Evolutionary conservation across 768 basidiomycete genomes (phyloP).

Genomic region (Suillus alpinus): DNA sequence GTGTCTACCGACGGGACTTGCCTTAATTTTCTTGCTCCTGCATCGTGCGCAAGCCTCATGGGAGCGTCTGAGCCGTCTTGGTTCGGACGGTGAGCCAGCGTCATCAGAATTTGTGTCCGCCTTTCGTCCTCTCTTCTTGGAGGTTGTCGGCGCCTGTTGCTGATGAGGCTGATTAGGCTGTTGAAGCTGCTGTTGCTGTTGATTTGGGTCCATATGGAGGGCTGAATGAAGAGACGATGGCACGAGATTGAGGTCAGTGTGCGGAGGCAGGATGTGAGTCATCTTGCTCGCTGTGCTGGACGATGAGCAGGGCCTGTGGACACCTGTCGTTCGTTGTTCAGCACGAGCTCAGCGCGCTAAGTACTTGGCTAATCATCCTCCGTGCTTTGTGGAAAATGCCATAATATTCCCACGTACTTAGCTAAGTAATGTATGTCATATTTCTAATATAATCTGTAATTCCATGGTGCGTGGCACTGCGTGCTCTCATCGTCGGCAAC

Average conservation of each 20-base stretch:
- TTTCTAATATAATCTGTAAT: conserved; percentile 5
- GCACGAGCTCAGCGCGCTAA: conserved; percentile 19
- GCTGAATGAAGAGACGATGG: conserved; percentile 59
- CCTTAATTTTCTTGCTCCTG: conserved; percentile 97
- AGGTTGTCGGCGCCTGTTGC: conserved; percentile 33
- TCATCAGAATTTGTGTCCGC: conserved; percentile 55
- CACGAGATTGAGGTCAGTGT: conserved; percentile 39
- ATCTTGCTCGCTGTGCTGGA: conserved; percentile 25
- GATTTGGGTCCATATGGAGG: conserved; percentile 67
- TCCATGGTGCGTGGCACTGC: background rate
- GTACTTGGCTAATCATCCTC: conserved; percentile 9
- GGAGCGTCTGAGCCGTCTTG: conserved; percentile 78
- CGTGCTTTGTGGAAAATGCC: conserved; percentile 27
- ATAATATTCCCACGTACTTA: conserved; percentile 12
- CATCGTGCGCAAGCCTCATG: conserved; percentile 92
- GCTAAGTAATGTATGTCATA: background rate
- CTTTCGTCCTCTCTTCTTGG: conserved; percentile 60
- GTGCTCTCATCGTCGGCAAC: conserved; percentile 9
- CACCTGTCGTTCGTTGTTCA: conserved; percentile 14
- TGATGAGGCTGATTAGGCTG: conserved; percentile 34
- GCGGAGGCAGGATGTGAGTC: conserved; percentile 48
- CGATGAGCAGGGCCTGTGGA: conserved; percentile 4
- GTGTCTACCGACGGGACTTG: conserved; percentile 63
- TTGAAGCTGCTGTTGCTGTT: conserved; percentile 48
- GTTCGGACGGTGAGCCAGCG: conserved; percentile 57